phyloP scores from a whole-genome alignment of 371 early-diverging fungal genomes.

The Blakeslea trispora region DNA sequence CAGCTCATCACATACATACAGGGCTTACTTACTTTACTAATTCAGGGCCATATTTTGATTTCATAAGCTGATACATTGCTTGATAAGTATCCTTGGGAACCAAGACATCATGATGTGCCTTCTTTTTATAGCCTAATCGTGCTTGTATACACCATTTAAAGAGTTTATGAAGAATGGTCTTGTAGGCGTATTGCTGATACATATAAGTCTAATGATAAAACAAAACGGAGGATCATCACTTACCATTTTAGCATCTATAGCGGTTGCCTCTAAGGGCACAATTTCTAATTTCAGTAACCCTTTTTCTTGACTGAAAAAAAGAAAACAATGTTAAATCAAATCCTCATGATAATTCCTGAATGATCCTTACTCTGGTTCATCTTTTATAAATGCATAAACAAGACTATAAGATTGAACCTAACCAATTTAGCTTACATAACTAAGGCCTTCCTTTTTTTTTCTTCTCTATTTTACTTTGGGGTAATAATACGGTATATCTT shows the following conservation, averaged over 20 bases:
- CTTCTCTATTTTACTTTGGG: conserved; percentile 69
- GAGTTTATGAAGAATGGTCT: conserved; percentile 65
- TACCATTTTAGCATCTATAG: conserved; percentile 55
- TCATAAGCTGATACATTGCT: conserved; percentile 62
- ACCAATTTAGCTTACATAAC: too few relatives aligned
- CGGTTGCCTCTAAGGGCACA: conserved; percentile 25
- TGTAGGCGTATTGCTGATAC: conserved; percentile 60
- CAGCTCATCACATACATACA: too few relatives aligned
- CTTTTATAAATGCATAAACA: conserved; percentile 17
- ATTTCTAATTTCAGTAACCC: conserved; percentile 35
- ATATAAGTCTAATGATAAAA: neutral
- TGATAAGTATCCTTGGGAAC: conserved; percentile 70
- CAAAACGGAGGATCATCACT: conserved; percentile 1
- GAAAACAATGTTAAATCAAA: neutral
- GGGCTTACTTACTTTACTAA: conserved; percentile 50
- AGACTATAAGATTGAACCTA: conserved; percentile 52
- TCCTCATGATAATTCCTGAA: too few relatives aligned
- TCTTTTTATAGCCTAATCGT: conserved; percentile 74
- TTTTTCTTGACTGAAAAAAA: conserved; percentile 4
- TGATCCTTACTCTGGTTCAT: conserved; percentile 7
- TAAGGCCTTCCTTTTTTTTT: too few relatives aligned
- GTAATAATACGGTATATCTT: conserved; percentile 70
- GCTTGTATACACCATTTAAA: conserved; percentile 81
- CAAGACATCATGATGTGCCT: conserved; percentile 69
- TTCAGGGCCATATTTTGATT: conserved; percentile 63